Evolutionary conservation across 148 eudicot genomes (phyloP).

Genomic region (Pouteria glomerata): DNA sequence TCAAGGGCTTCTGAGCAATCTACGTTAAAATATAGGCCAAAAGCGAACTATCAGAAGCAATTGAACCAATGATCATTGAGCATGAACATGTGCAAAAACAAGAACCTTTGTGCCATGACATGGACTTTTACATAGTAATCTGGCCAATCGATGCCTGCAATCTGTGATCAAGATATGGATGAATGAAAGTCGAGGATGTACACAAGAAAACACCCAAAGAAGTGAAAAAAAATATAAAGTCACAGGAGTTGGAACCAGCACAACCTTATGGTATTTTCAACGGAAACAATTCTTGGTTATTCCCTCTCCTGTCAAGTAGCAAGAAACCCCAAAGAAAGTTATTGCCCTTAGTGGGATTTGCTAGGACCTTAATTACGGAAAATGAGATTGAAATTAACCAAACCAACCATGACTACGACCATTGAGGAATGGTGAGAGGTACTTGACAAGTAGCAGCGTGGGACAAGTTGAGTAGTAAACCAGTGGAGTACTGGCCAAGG

Average conservation of each 20-base stretch:
- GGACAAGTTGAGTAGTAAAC: no score
- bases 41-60: neutral
- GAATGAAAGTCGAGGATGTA: slow-evolving; percentile 7
- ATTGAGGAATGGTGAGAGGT: no score
- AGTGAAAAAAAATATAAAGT: neutral
- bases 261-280: slow-evolving; percentile 1
- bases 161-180: slow-evolving; percentile 13
- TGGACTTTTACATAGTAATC: slow-evolving; percentile 7
- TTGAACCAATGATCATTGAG: neutral
- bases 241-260: slow-evolving; percentile 5
- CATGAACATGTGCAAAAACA: neutral
- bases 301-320: slow-evolving; percentile 8
- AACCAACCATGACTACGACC: neutral
- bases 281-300: slow-evolving; percentile 5
- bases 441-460: neutral
- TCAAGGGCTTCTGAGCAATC: slow-evolving; percentile 9
- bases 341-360: neutral
- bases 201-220: neutral
- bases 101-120: slow-evolving; percentile 11
- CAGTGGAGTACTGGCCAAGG: neutral
- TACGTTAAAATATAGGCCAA: neutral
- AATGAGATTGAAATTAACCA: neutral
- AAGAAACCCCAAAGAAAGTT: slow-evolving; percentile 12
- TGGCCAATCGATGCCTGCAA: slow-evolving; percentile 11
- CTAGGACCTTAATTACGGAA: neutral